Evolutionary conservation across 352 stramenopile species (phyloP).

Genomic region (Pythium folliculosum): DNA sequence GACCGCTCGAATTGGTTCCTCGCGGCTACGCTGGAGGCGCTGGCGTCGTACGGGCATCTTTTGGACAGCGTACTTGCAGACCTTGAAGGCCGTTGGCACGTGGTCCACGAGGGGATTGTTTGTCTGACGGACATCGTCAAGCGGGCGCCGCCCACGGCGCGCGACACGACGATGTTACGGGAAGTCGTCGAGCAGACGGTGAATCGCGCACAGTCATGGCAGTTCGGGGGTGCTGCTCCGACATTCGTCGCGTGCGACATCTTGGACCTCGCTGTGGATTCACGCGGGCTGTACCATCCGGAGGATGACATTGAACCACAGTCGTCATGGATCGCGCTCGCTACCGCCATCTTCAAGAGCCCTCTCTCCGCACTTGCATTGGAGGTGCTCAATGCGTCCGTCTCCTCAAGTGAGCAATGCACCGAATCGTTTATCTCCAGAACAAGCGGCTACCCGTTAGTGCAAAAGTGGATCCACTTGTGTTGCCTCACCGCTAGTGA

Average conservation of each 20-base stretch:
- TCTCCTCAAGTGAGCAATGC: slow-evolving; percentile 9
- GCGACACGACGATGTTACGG: slow-evolving; percentile 4
- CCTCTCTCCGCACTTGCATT: not conserved
- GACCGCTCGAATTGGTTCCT: not conserved
- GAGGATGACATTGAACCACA: not conserved
- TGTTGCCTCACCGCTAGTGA: slow-evolving; percentile 24
- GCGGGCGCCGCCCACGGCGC: not conserved
- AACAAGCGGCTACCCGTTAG: slow-evolving; percentile 44
- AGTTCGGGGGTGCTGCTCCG: slow-evolving; percentile 31
- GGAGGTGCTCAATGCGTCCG: not conserved
- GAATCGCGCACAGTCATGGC: not conserved
- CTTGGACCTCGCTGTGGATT: slow-evolving; percentile 37
- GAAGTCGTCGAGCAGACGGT: not conserved
- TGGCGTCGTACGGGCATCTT: not conserved
- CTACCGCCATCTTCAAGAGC: not conserved
- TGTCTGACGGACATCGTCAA: slow-evolving; percentile 14
- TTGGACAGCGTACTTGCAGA: not conserved
- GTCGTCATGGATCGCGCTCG: not conserved
- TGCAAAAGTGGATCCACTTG: slow-evolving; percentile 64
- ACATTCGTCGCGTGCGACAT: slow-evolving; percentile 51
- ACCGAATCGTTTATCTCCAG: slow-evolving; percentile 40
- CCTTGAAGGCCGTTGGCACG: not conserved
- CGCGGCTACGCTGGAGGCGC: not conserved
- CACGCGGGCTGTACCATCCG: slow-evolving; percentile 24
- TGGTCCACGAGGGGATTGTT: slow-evolving; percentile 7